Base-by-base conservation (phyloP, 1,284 basidiomycete species). In the Quambalaria eucalypti region DNA sequence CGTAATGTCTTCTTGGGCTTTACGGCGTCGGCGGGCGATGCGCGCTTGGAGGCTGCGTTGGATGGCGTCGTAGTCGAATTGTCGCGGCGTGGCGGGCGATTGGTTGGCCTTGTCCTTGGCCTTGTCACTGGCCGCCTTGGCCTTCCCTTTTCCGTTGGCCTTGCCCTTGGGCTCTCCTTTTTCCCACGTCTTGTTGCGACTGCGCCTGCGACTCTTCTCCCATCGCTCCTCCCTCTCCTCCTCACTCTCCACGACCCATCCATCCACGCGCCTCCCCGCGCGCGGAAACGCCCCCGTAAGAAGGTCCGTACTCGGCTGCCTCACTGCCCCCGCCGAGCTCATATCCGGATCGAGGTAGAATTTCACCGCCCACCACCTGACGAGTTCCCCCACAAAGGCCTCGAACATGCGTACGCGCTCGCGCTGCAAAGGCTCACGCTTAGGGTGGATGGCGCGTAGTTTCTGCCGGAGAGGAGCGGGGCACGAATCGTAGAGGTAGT, bases 1-100 rank as follows among this genome's bases (percentile, higher is more conserved):
- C 30, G 68, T 81, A 79, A 56, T 83, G 80, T 67, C 82, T 50
- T 58, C 60, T 12, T 33, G 40, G 60, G 58, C 28, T 59, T 59
- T 49, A 29, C 7, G 48, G 42, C 6, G 52, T 55, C 40, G 55
- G 29, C 28, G 21, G 36, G 21, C 16, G 36, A 39, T 14, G 16
- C 36, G 36, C 21, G 12, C 36, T 29, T n/a, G 26, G 30, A 19
- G 25, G 28, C 36, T 14, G 40, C 40, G 19, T 29, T 53, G 2
- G 19, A 12, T 9, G 14, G 21, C 48, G 28, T 50, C 21, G 12
- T 12, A 8, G 31, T 31, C 28, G 29, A 33, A 19, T 12, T 36
- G 29, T 12, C 44, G 51, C n/a, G n/a, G n/a, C 25, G 42, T 61
- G 21, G 52, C 9, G 16, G 31, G 31, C 31, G 16, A 16, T 33